These are phyloP conservation scores for sorghum (Sorghum bicolor) DNA, from an alignment of 176 grass and related monocot species.

Conservation along the genomic window DNA sequence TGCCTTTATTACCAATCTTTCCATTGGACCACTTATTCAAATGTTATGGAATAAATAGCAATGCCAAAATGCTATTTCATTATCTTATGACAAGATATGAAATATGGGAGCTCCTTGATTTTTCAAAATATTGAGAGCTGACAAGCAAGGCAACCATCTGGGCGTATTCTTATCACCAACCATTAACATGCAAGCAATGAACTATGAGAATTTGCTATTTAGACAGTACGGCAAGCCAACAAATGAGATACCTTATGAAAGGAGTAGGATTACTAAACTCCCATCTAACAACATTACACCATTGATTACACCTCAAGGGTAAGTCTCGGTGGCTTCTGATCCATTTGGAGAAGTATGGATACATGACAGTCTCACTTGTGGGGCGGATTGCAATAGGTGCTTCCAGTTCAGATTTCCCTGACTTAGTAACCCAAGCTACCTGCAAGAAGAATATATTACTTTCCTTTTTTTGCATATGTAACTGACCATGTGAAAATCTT, in stretches of 20 bases:
- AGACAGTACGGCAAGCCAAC: not conserved
- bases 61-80: not conserved
- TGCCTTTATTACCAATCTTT: not conserved
- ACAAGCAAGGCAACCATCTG: slow-evolving; percentile 4
- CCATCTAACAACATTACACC: slow-evolving; percentile 90
- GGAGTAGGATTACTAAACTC: slow-evolving; percentile 82
- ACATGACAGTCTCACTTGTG: slow-evolving; percentile 88
- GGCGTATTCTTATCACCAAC: not conserved
- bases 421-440: slow-evolving; percentile 81
- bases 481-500: not conserved
- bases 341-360: slow-evolving; percentile 97
- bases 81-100: not conserved
- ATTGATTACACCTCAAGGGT: slow-evolving; percentile 82
- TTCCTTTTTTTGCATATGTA: not conserved
- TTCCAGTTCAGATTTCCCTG: slow-evolving; percentile 76
- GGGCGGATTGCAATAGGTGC: slow-evolving; percentile 82
- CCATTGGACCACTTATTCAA: not conserved
- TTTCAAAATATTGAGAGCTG: not conserved
- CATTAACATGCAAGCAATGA: not conserved
- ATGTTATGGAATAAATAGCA: not conserved
- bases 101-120: slow-evolving; percentile 1
- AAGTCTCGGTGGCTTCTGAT: slow-evolving; percentile 83
- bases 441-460: slow-evolving; percentile 27
- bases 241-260: slow-evolving; percentile 63
- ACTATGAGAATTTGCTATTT: not conserved